Conservation (phyloP, 768 basidiomycete species). For the Pisolithus microcarpus region DNA sequence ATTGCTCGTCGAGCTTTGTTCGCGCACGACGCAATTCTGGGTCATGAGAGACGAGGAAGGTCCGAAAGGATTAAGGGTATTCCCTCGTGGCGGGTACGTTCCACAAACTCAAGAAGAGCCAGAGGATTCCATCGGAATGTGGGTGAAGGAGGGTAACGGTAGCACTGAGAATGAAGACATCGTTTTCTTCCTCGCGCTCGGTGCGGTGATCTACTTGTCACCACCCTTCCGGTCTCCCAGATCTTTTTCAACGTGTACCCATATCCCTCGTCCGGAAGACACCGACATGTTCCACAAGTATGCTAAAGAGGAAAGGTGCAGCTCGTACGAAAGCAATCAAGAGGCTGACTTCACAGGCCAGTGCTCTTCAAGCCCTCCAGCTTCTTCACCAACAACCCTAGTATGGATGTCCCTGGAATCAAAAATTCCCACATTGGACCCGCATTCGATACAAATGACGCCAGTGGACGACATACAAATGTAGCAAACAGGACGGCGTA, state of each 20-base stretch:
- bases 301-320: too few species aligned
- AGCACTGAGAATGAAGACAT: constrained; percentile 72
- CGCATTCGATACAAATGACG: constrained; percentile 39
- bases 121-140: constrained; percentile 63
- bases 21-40: constrained; percentile 65
- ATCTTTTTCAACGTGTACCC: too few species aligned
- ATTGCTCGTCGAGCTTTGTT: constrained; percentile 66
- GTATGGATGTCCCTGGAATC: constrained; percentile 79
- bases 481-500: constrained; percentile 10
- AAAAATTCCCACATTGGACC: constrained; percentile 55
- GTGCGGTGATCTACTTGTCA: constrained; percentile 35
- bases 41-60: constrained; percentile 71
- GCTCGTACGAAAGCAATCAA: too few species aligned
- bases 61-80: constrained; percentile 54
- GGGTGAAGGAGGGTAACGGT: constrained; percentile 56
- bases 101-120: constrained; percentile 71
- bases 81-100: constrained; percentile 84
- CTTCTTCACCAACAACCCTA: constrained; percentile 84
- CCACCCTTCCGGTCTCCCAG: too few species aligned
- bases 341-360: too few species aligned
- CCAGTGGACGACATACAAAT: constrained; percentile 17
- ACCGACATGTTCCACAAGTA: too few species aligned
- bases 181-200: constrained; percentile 69
- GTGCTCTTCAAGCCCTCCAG: constrained; percentile 65
- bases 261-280: too few species aligned